Evolutionary conservation across 78 protist species (phyloP), one percentile per base, ranked within the genome.

Genomic region (Corallochytrium limacisporum): DNA sequence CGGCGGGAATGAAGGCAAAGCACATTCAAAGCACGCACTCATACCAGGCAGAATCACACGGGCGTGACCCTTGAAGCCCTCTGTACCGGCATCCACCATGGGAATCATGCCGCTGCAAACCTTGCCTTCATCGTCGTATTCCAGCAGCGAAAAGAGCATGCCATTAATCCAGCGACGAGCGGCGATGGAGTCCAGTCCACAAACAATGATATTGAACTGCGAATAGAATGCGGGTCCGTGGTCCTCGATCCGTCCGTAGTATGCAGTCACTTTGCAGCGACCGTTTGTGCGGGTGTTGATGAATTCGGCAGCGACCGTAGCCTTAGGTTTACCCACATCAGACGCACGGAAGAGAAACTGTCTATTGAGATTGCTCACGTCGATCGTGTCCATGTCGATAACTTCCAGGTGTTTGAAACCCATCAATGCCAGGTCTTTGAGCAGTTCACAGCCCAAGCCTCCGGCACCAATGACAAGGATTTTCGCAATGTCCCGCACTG

Each of bases 401-500:
- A 73, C 79, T 0, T 87, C 88, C 26, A 98, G 82, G 80, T 83
- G 9, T 33, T 20, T 38, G 62, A 94, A 95, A 8, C 99, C 99
- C 0, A 86, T 16, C 15, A 89, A 62, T n/a, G 71, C 79, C 0
- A 96, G 62, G 86, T 90, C 80, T 75, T 96, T 96, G 28, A 92
- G 72, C 31, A 96, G 76, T 75, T 97, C 99, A 65, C 98, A 95
- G 24, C 99, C 99, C 37, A 94, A 89, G 15, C 99, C 99, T 6
- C 99, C 99, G 0, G 99, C 98, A 20, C 99, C 99, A 3, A 95
- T 90, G 10, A 97, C 91, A n/a, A n/a, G n/a, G n/a, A n/a, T n/a
- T n/a, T n/a, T n/a, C n/a, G n/a, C n/a, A n/a, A n/a, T n/a, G n/a
- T n/a, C n/a, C n/a, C n/a, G n/a, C n/a, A n/a, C n/a, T n/a, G n/a